Conservation (phyloP, 106 monocot species). For the Posidonia australis region DNA sequence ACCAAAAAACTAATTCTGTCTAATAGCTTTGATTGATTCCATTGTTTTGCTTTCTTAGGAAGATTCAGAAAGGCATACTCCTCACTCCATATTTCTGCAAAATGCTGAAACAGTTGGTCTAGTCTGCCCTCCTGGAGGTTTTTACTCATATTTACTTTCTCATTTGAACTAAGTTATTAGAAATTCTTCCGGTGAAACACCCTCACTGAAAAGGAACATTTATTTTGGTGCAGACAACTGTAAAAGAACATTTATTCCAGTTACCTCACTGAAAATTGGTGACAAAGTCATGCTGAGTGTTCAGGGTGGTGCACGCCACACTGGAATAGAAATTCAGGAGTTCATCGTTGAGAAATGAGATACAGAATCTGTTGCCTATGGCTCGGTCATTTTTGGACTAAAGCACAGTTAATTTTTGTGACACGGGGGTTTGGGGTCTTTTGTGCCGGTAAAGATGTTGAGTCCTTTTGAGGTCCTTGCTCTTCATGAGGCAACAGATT, state of each 20-base stretch:
- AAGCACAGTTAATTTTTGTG: too few species aligned
- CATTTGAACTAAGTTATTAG: background rate
- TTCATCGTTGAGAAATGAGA: slow-evolving; percentile 24
- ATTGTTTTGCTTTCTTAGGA: slow-evolving; percentile 7
- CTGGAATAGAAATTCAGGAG: slow-evolving; percentile 22
- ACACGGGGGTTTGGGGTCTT: too few species aligned
- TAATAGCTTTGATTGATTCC: background rate
- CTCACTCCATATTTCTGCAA: slow-evolving; percentile 20
- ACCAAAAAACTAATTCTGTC: background rate
- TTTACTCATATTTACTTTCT: background rate
- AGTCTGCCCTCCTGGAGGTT: slow-evolving; percentile 18
- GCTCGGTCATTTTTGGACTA: too few species aligned
- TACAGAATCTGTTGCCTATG: too few species aligned
- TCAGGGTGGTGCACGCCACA: slow-evolving; percentile 25
- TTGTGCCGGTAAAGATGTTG: too few species aligned
- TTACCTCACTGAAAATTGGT: slow-evolving; percentile 18
- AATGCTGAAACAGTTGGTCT: slow-evolving; percentile 32
- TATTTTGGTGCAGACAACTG: slow-evolving; percentile 5
- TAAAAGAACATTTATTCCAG: slow-evolving; percentile 6
- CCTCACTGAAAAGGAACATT: background rate
- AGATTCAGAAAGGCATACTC: slow-evolving; percentile 5
- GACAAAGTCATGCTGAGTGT: slow-evolving; percentile 11
- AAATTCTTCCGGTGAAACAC: background rate
- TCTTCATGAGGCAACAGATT: too few species aligned
- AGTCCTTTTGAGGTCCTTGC: too few species aligned